Evolutionary conservation across 108 stramenopile genomes (phyloP).

Genomic region (Cyclotella baltica): DNA sequence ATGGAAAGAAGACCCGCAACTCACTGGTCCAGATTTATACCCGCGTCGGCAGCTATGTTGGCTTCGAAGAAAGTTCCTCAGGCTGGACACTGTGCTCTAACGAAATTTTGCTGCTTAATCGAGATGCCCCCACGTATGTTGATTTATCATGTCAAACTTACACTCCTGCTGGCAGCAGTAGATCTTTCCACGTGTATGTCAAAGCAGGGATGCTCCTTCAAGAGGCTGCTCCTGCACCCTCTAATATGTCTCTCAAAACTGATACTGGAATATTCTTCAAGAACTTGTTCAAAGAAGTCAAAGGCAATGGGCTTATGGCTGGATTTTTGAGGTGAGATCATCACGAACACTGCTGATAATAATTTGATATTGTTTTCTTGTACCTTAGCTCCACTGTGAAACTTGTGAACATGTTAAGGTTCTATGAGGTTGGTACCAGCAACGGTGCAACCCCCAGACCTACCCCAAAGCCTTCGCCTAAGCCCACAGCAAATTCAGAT

Average conservation of each 20-base stretch:
- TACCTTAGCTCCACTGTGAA: no score
- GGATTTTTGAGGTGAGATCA: constrained; percentile 3
- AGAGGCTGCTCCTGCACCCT: not conserved
- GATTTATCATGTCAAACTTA: constrained; percentile 1
- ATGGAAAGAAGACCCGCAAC: not conserved
- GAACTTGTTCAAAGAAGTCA: constrained; percentile 3
- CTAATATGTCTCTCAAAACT: no score
- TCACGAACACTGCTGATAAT: no score
- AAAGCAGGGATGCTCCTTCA: not conserved
- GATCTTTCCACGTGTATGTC: constrained; percentile 1
- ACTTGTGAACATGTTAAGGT: no score
- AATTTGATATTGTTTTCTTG: no score
- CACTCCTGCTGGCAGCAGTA: not conserved
- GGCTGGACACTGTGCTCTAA: not conserved
- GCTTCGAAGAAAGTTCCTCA: not conserved
- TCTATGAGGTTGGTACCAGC: not conserved
- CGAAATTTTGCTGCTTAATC: not conserved
- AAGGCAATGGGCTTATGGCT: not conserved
- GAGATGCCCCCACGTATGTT: not conserved
- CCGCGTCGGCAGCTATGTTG: not conserved
- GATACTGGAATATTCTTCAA: not conserved
- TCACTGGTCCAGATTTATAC: constrained; percentile 13
- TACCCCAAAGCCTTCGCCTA: not conserved
- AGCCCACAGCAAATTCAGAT: constrained; percentile 7
- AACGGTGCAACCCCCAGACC: not conserved